Evolutionary conservation across 1,139 yeast species (phyloP), one percentile per base, ranked within the genome.

Genomic region (Candida sojae): DNA sequence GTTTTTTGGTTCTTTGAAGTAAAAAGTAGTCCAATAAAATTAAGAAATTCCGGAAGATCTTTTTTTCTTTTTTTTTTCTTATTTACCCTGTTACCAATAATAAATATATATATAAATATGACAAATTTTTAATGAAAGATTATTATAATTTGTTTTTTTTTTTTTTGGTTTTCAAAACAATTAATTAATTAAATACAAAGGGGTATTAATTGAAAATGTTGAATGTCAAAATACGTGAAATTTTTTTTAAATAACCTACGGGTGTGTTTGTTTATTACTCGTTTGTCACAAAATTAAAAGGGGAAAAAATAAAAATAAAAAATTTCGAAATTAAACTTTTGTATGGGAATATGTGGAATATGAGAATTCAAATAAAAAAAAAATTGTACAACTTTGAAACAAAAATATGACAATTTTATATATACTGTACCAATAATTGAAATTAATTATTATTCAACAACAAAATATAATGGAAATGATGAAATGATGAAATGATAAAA

Each of bases 201-300:
- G 23, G 29, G 36, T 36, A 43, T 29, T 36, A 31, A 35, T 35
- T 28, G 39, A 29, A 42, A 42, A 42, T 34, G 44, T 42, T 34
- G 11, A 40, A 32, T 17, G 21, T 17, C 21, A 5, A 29, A 30
- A 35, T 28, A 42, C 39, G 33, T 42, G 29, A 42, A 34, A 42
- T 28, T 42, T 42, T 28, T 42, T 42, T 35, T 26, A 13, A n/a
- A 13, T n/a, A 10, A 13, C 17, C 13, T 34, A 7, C 25, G 23
- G 8, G 37, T 34, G 34, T 38, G 17, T 38, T 38, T 12, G 28
- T 38, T 38, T 38, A 13, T 38, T 28, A 10, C 28, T 26, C 32
- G 8, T 12, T 36, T 36, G 17, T 13, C 17, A 33, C 35, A 33
- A 33, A 33, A 33, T 9, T n/a, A 17, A n/a, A 33, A 33, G 35